phyloP scores from a whole-genome alignment of 768 basidiomycete species.

The Pilatotrama ljubarskyi region DNA sequence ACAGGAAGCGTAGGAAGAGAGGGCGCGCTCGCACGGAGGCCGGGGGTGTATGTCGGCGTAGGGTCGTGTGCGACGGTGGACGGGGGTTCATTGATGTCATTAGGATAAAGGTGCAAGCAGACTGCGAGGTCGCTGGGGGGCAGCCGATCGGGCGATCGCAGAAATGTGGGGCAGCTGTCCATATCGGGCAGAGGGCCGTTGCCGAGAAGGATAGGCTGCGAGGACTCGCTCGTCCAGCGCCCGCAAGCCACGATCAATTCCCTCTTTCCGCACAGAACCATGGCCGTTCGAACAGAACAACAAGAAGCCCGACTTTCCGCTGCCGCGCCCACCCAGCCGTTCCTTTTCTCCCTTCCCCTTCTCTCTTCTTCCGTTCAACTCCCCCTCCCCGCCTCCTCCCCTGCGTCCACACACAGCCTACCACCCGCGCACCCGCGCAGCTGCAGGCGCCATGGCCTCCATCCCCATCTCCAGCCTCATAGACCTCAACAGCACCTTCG shows the following conservation, averaged over 20 bases:
- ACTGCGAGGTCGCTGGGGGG: not conserved
- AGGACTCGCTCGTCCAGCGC: not conserved
- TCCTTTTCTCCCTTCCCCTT: not conserved
- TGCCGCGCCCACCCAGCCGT: not conserved
- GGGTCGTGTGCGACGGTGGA: too few species aligned
- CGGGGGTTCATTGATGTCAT: too few species aligned
- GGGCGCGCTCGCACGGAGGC: too few species aligned
- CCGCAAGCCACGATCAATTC: not conserved
- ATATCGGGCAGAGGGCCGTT: not conserved
- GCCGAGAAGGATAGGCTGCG: constrained; percentile 8
- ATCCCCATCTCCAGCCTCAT: constrained; percentile 10
- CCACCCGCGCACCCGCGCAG: not conserved
- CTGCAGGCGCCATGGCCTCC: constrained; percentile 10
- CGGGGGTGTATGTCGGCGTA: too few species aligned
- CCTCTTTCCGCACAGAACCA: not conserved
- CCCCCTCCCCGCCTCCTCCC: not conserved
- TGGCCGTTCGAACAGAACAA: constrained; percentile 5
- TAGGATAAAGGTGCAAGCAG: not conserved
- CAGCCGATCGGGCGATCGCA: not conserved
- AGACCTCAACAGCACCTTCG: constrained; percentile 45
- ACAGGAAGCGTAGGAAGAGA: not conserved
- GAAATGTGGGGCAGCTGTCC: constrained; percentile 2
- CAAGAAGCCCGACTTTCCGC: not conserved
- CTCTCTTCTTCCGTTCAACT: not conserved
- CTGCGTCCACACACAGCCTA: not conserved